phyloP scores from a whole-genome alignment of 1,284 basidiomycete genomes.

The Phellinidium pouzarii region DNA sequence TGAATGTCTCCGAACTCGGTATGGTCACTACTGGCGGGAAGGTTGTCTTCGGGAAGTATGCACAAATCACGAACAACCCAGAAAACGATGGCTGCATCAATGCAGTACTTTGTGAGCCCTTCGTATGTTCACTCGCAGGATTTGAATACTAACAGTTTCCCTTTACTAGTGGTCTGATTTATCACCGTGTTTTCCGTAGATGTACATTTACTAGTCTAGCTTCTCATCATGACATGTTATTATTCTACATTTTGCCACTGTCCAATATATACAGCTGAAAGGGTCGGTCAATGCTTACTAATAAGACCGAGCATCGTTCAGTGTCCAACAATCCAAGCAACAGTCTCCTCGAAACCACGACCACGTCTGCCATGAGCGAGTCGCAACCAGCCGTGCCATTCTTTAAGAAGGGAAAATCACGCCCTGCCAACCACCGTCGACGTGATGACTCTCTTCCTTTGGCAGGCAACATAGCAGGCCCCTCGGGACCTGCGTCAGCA shows the following conservation, averaged over 20 bases:
- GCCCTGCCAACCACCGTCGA: constrained; percentile 66
- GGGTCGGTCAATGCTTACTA: background rate
- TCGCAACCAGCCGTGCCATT: constrained; percentile 49
- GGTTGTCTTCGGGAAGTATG: constrained; percentile 87
- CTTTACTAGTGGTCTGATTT: constrained; percentile 11
- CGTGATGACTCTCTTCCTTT: constrained; percentile 58
- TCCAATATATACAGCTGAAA: background rate
- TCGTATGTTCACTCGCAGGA: background rate
- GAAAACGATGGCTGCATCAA: constrained; percentile 98
- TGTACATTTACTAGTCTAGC: constrained; percentile 10
- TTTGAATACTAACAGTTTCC: background rate
- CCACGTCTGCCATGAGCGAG: constrained; percentile 10
- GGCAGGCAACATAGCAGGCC: constrained; percentile 20
- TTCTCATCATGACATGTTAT: background rate
- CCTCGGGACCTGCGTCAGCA: constrained; percentile 27
- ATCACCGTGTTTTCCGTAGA: background rate
- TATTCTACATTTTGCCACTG: background rate
- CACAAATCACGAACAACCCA: constrained; percentile 94
- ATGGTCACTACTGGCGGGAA: constrained; percentile 99
- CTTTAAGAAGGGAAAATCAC: constrained; percentile 79
- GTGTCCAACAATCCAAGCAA: background rate
- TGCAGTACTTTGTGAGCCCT: constrained; percentile 73
- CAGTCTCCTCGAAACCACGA: background rate
- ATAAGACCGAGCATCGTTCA: background rate
- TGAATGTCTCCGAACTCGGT: constrained; percentile 95